Evolutionary conservation across 1,284 basidiomycete genomes (phyloP), one percentile per base, ranked within the genome.

Genomic region (Ustilago sp.): DNA sequence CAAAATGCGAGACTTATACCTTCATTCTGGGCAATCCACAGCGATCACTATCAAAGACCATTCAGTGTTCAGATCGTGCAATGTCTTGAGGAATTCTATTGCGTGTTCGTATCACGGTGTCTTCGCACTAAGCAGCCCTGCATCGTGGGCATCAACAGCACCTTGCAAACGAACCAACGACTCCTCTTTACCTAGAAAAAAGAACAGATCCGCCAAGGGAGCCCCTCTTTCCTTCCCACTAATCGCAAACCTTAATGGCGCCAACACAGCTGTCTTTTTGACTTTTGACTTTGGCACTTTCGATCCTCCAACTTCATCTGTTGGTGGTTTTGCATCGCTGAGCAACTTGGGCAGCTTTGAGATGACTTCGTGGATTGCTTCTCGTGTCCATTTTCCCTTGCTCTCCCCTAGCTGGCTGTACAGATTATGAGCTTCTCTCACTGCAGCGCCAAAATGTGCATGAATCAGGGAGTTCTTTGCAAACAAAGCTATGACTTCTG

Each of bases 241-340:
- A 50, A 79, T 58, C 6, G 69, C 74, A 31, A 77, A 73, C 19
- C 77, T 43, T 13, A 79, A 52, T 12, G 77, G 77, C 0, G 66
- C 68, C 11, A 77, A 35, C n/a, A 79, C 54, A 4, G 64, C 64
- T 1, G 74, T 55, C 51, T 77, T 77, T 19, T 76, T 76, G 34
- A 76, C 51, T 23, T 72, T 76, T 8, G 53, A 61, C 15, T 59
- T 68, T 35, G 63, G 41, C 4, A 23, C 48, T 9, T 54, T 53
- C 12, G 19, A 12, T 7, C 34, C 12, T 47, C 31, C 35, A 9
- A 19, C 34, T 23, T 32, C 51, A n/a, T 62, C 47, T 2, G 11
- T 17, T 12, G 57, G 54, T 11, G 68, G 56, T 7, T 15, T 15
- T 2, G 59, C 69, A 11, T 62, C 50, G 2, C 51, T 51, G 2